Percentiles rank a stretch among this genome's conserved stretches.
Evolutionary conservation across 306 rosid species (phyloP).

Genomic region (Begonia masoniana): DNA sequence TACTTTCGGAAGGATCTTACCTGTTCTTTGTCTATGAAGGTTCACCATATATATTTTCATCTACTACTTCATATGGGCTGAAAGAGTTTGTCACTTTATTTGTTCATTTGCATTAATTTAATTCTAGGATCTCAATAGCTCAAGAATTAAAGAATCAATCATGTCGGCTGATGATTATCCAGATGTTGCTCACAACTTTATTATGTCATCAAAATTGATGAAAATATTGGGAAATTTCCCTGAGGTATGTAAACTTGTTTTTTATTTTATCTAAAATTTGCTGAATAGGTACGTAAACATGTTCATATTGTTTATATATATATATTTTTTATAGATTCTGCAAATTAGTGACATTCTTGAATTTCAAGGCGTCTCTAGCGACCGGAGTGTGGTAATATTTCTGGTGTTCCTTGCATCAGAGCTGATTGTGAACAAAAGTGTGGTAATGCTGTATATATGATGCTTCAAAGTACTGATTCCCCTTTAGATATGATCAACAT

Average conservation of each 20-base stretch:
- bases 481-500: background rate
- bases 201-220: slow-evolving; percentile 67
- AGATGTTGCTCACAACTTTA: slow-evolving; percentile 78
- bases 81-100: background rate
- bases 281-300: no score
- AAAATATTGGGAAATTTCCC: slow-evolving; percentile 79
- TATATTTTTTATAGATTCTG: slow-evolving; percentile 41
- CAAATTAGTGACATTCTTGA: slow-evolving; percentile 89
- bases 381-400: slow-evolving; percentile 74
- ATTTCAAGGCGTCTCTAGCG: slow-evolving; percentile 53
- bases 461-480: background rate
- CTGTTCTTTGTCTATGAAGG: slow-evolving; percentile 53
- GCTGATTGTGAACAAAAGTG: slow-evolving; percentile 60
- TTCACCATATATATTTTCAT: slow-evolving; percentile 10
- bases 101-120: slow-evolving; percentile 6
- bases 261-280: no score
- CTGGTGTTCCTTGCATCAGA: slow-evolving; percentile 86
- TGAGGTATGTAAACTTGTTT: slow-evolving; percentile 31
- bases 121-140: slow-evolving; percentile 37
- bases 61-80: slow-evolving; percentile 1
- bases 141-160: slow-evolving; percentile 46
- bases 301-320: background rate
- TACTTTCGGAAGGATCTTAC: slow-evolving; percentile 72
- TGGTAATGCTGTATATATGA: slow-evolving; percentile 39
- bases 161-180: slow-evolving; percentile 49